Percentiles rank a stretch among this genome's conserved stretches.
Evolutionary conservation across 306 rosid genomes (phyloP).

Genomic region (Gillenia trifoliata): DNA sequence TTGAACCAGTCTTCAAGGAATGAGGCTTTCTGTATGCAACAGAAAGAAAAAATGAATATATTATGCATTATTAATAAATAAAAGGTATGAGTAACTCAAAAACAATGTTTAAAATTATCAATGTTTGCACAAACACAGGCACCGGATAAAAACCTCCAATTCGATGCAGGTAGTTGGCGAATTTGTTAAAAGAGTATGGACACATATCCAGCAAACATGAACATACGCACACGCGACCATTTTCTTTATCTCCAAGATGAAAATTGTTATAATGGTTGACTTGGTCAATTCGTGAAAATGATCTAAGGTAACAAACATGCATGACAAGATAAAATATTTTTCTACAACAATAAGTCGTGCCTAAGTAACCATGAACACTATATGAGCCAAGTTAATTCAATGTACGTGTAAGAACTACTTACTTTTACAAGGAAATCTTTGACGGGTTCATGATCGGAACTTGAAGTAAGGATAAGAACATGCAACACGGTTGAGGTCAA

Average conservation of each 20-base stretch:
- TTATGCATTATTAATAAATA: neutral
- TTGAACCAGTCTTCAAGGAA: slow-evolving; percentile 81
- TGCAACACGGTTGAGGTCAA: slow-evolving; percentile 83
- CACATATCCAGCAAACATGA: neutral
- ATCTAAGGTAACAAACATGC: neutral
- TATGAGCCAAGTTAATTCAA: neutral
- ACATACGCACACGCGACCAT: neutral
- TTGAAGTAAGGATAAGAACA: slow-evolving; percentile 59
- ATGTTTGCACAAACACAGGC: too few species aligned
- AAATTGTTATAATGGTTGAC: neutral
- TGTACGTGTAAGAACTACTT: slow-evolving; percentile 19
- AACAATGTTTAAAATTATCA: neutral
- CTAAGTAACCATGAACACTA: neutral
- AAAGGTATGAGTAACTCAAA: neutral
- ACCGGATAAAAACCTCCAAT: neutral
- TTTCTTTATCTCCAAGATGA: neutral
- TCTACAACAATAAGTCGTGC: neutral
- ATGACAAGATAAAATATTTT: neutral
- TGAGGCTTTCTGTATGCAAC: slow-evolving; percentile 48
- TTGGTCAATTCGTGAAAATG: neutral
- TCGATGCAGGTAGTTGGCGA: neutral
- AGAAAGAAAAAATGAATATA: neutral
- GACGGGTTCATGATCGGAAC: slow-evolving; percentile 49
- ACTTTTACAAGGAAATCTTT: slow-evolving; percentile 80
- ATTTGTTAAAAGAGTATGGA: neutral